Evolutionary conservation across 257 asterid genomes (phyloP), one percentile per base, ranked within the genome.

Genomic region (Solanum ahanhuiri): DNA sequence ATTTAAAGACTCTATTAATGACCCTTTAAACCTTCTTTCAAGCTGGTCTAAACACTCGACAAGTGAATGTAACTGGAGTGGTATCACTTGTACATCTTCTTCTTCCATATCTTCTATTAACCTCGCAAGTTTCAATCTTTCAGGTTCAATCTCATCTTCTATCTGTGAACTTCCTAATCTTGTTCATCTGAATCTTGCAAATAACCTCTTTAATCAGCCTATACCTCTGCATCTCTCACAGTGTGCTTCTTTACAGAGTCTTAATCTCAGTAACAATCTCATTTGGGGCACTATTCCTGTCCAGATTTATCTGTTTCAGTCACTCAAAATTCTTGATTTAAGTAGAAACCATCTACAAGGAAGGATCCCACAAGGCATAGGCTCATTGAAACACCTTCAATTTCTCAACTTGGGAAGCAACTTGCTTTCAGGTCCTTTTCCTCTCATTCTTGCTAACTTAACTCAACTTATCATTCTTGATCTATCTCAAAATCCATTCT

Each of bases 261-360:
- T 95, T 76, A 93, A 95, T 87, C 88, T 95, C 85, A 94, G 96
- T 51, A 90, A 90, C 83, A 95, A 95, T 81, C 98, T 95, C 89
- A 91, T 95, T 54, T 92, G 97, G 98, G 98, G 98, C 31, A 90
- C 94, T 87, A 92, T 95, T 81, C 98, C 96, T n/a, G 96, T 91
- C 9, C 96, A 94, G 75, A 91, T 95, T 83, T 93, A 95, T 79
- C 91, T 84, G 91, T 93, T 95, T 86, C 87, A 86, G 86, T 87
- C 92, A 15, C 64, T 95, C 87, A 89, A 87, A 69, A 85, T 92
- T 71, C 91, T 95, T 87, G 98, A 95, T 87, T 87, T 95, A 0
- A 90, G 98, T 93, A 93, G 86, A 85, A 95, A 95, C 75, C 98
- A 93, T 54, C 81, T 95, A 76, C 95, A 94, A 88, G 98, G 97